Conservation (phyloP, 495 filamentous ascomycete species). For the Talaromyces trachyspermus region DNA sequence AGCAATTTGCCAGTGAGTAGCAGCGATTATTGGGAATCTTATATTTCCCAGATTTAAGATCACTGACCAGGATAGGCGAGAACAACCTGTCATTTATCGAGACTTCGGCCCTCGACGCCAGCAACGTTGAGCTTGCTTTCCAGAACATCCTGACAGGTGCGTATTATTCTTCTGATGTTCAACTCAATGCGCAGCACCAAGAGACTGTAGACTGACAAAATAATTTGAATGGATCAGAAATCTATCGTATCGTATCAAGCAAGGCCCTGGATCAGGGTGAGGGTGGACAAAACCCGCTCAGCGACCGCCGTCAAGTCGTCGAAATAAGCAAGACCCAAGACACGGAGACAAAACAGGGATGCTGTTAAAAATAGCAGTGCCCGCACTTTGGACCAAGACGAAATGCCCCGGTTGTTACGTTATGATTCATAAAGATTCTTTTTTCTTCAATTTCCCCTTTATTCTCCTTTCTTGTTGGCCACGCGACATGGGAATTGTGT, state of each 20-base stretch:
- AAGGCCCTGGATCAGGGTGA: conserved; percentile 90
- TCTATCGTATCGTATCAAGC: conserved; percentile 97
- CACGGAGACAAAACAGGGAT: conserved; percentile 70
- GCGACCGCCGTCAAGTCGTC: conserved; percentile 63
- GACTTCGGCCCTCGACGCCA: conserved; percentile 96
- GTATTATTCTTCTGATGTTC: conserved; percentile 17
- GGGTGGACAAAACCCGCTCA: conserved; percentile 62
- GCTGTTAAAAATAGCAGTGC: conserved; percentile 56
- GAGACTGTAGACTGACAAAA: conserved; percentile 3
- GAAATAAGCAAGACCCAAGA: conserved; percentile 76
- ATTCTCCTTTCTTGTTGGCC: neutral
- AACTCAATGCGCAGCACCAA: neutral
- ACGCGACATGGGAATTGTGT: neutral
- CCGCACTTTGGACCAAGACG: neutral
- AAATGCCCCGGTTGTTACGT: neutral
- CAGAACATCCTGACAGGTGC: conserved; percentile 98
- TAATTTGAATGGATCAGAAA: conserved; percentile 52
- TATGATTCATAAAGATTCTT: conserved; percentile 2
- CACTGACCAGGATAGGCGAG: conserved; percentile 55
- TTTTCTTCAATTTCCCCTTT: neutral
- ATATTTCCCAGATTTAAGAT: conserved; percentile 10
- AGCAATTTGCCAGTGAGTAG: conserved; percentile 88
- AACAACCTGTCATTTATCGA: conserved; percentile 98
- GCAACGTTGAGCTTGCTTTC: conserved; percentile 99
- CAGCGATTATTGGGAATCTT: neutral